phyloP scores from a whole-genome alignment of 805 yeast genomes.

The Cyberlindnera mycetangii region DNA sequence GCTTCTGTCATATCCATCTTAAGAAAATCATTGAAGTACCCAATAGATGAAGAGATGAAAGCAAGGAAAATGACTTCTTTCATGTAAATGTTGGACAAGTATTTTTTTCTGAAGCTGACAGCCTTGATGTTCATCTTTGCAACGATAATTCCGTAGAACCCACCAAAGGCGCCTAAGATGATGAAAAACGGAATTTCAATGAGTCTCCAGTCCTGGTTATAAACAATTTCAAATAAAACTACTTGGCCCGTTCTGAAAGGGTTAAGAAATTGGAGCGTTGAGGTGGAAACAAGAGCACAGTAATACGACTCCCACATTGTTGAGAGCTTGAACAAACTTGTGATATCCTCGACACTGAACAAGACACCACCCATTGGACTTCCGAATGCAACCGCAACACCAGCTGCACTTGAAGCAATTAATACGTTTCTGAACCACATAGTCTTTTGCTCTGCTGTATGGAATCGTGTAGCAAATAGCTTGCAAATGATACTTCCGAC shows the following conservation, averaged over 20 bases:
- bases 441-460: conserved; percentile 12
- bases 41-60: conserved; percentile 64
- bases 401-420: conserved; percentile 94
- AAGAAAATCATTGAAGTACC: conserved; percentile 81
- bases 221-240: conserved; percentile 88
- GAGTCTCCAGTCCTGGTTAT: conserved; percentile 81
- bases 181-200: conserved; percentile 81
- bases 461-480: conserved; percentile 21
- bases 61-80: conserved; percentile 72
- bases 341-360: conserved; percentile 89
- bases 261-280: conserved; percentile 73
- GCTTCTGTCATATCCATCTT: conserved; percentile 91
- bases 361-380: conserved; percentile 96
- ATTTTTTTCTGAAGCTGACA: conserved; percentile 74
- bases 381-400: conserved; percentile 98
- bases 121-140: conserved; percentile 72
- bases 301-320: conserved; percentile 91
- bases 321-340: conserved; percentile 65
- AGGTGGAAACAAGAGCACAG: conserved; percentile 85
- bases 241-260: conserved; percentile 95
- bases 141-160: conserved; percentile 79
- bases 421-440: conserved; percentile 34
- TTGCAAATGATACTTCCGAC: conserved; percentile 54
- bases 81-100: conserved; percentile 51
- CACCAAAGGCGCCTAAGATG: conserved; percentile 85